Conservation (phyloP, 2,329 filamentous ascomycete genomes). For the Rutstroemia sydowiana region DNA sequence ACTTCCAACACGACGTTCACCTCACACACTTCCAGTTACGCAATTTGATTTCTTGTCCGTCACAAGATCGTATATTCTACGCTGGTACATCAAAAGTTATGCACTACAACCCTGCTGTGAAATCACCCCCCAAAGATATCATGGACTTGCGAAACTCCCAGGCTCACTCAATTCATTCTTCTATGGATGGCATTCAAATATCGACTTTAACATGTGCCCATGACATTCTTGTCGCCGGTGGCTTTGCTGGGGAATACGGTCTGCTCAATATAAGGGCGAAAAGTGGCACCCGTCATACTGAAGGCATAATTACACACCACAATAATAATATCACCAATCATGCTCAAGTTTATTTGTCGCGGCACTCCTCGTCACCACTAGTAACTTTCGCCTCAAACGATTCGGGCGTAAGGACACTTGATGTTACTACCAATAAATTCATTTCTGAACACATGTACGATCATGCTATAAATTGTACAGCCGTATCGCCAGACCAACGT, state of each 20-base stretch:
- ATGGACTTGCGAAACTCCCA: conserved; percentile 26
- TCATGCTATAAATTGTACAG: conserved; percentile 64
- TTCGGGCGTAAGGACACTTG: conserved; percentile 48
- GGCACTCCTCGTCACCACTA: conserved; percentile 44
- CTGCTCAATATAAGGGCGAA: conserved; percentile 29
- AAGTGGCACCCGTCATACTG: conserved; percentile 26
- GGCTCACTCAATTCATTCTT: conserved; percentile 20
- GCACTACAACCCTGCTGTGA: conserved; percentile 41
- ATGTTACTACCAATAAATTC: conserved; percentile 52
- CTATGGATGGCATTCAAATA: conserved; percentile 23
- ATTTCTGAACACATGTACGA: conserved; percentile 47
- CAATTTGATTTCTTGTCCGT: conserved; percentile 51
- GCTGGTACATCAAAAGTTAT: conserved; percentile 43
- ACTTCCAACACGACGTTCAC: conserved; percentile 44
- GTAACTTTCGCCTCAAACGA: conserved; percentile 60
- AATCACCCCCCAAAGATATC: conserved; percentile 9
- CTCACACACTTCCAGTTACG: conserved; percentile 61
- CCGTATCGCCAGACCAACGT: conserved; percentile 63
- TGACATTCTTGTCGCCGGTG: conserved; percentile 33
- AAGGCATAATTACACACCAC: conserved; percentile 40
- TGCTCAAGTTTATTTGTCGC: conserved; percentile 47
- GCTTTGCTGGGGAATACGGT: conserved; percentile 34
- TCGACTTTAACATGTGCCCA: conserved; percentile 30
- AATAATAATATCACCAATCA: conserved; percentile 58
- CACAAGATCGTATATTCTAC: conserved; percentile 50